phyloP scores from a whole-genome alignment of 495 filamentous ascomycete species.

The Aspergillus cavernicola region DNA sequence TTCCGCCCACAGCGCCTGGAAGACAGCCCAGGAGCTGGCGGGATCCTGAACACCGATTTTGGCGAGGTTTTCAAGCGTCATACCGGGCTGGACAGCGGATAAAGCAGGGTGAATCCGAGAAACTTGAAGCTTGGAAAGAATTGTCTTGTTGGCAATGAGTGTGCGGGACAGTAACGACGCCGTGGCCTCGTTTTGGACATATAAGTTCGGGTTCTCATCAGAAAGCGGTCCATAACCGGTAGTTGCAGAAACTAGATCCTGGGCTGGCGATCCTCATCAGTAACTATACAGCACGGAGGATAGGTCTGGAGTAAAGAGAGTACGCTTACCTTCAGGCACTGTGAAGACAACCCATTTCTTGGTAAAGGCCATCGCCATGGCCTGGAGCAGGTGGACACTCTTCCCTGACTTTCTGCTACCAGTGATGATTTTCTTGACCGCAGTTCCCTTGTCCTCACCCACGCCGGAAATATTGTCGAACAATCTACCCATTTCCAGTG shows the following conservation, averaged over 20 bases:
- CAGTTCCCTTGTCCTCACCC: conserved; percentile 52
- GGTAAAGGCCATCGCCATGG: conserved; percentile 73
- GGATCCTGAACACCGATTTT: conserved; percentile 69
- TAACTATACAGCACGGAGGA: conserved; percentile 7
- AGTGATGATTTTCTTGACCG: conserved; percentile 62
- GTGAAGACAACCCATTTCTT: conserved; percentile 86
- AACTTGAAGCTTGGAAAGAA: conserved; percentile 58
- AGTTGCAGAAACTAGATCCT: conserved; percentile 72
- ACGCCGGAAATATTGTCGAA: conserved; percentile 49
- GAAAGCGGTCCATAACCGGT: conserved; percentile 76
- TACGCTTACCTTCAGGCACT: conserved; percentile 76
- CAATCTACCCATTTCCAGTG: conserved; percentile 61
- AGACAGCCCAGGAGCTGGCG: conserved; percentile 73
- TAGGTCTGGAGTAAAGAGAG: no score
- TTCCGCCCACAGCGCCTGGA: conserved; percentile 77
- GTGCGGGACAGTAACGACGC: conserved; percentile 68
- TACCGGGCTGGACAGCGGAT: conserved; percentile 51
- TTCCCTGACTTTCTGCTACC: conserved; percentile 77
- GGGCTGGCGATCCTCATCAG: conserved; percentile 48
- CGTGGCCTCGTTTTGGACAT: conserved; percentile 72
- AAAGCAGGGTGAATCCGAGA: conserved; percentile 55
- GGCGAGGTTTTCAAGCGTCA: conserved; percentile 64
- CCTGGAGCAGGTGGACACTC: conserved; percentile 80
- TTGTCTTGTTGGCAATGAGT: conserved; percentile 62
- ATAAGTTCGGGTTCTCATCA: conserved; percentile 54